phyloP scores from a whole-genome alignment of 768 basidiomycete species.

The Polyporus arcularius region DNA sequence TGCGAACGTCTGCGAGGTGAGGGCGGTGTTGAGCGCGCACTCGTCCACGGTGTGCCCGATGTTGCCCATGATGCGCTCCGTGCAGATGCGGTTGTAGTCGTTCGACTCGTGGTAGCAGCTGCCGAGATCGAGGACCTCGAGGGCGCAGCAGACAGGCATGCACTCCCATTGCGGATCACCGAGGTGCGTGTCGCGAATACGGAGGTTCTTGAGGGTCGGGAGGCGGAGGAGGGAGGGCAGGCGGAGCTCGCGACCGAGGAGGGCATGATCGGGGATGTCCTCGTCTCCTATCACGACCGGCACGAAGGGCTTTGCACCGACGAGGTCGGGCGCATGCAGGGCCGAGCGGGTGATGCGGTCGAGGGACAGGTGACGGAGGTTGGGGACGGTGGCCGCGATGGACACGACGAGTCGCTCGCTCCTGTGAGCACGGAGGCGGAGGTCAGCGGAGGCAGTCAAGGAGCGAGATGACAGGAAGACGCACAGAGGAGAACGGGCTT shows the following conservation, averaged over 20 bases:
- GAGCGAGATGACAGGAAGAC: conserved; percentile 17
- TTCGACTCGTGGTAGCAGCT: conserved; percentile 56
- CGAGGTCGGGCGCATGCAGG: conserved; percentile 62
- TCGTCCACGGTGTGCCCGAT: conserved; percentile 56
- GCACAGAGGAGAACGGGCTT: conserved; percentile 39
- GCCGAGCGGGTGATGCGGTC: conserved; percentile 67
- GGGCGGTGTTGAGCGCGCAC: conserved; percentile 51
- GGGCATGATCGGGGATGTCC: conserved; percentile 58
- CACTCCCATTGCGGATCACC: conserved; percentile 61
- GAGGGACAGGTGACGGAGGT: conserved; percentile 56
- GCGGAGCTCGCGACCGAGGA: conserved; percentile 52
- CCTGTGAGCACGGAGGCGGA: conserved; percentile 34
- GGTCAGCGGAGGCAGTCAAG: conserved; percentile 18
- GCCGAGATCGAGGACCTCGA: conserved; percentile 57
- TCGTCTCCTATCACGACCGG: conserved; percentile 63
- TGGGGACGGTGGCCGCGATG: conserved; percentile 60
- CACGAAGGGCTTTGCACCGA: conserved; percentile 53
- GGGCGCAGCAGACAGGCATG: conserved; percentile 49
- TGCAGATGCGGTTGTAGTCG: conserved; percentile 54
- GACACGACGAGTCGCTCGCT: conserved; percentile 72
- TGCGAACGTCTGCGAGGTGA: conserved; percentile 44
- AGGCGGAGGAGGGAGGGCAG: conserved; percentile 69
- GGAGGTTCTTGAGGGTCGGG: conserved; percentile 59
- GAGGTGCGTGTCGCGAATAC: conserved; percentile 71
- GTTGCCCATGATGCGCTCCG: conserved; percentile 61